These are phyloP conservation scores for Kodamaea sp. DNA, from an alignment of 1,139 yeast genomes.

Conservation along the genomic window DNA sequence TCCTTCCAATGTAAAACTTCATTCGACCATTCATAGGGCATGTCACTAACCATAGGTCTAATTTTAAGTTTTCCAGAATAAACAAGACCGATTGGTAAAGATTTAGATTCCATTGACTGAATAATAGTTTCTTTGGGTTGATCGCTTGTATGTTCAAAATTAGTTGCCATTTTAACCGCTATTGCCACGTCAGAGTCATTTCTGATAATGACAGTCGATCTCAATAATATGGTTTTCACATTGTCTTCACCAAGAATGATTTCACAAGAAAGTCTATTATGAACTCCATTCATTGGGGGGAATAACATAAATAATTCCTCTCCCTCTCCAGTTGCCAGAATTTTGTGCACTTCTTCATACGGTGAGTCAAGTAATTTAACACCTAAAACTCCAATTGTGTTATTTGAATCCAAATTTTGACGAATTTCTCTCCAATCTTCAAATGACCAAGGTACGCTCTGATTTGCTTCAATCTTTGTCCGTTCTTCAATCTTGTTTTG, in stretches of 20 bases:
- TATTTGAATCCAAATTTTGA: constrained; percentile 70
- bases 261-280: constrained; percentile 72
- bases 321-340: constrained; percentile 80
- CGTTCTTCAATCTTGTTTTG: constrained; percentile 17
- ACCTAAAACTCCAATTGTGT: constrained; percentile 57
- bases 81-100: constrained; percentile 73
- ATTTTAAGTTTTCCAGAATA: constrained; percentile 56
- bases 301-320: constrained; percentile 67
- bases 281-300: constrained; percentile 63
- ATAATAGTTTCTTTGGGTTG: constrained; percentile 28
- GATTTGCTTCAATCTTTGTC: constrained; percentile 46
- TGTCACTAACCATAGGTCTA: constrained; percentile 51
- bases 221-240: constrained; percentile 68
- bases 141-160: constrained; percentile 7
- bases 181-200: constrained; percentile 71
- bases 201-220: constrained; percentile 69
- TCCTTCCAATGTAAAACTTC: constrained; percentile 63
- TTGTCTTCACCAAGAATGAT: constrained; percentile 68
- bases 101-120: constrained; percentile 50
- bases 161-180: constrained; percentile 18
- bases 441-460: constrained; percentile 78
- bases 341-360: constrained; percentile 49
- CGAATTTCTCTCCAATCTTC: constrained; percentile 90
- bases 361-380: constrained; percentile 54
- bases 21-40: constrained; percentile 65